Percentiles rank a stretch among this genome's conserved stretches.
Conservation (phyloP, 208 protist genomes). For the Leishmania lainsoni region DNA sequence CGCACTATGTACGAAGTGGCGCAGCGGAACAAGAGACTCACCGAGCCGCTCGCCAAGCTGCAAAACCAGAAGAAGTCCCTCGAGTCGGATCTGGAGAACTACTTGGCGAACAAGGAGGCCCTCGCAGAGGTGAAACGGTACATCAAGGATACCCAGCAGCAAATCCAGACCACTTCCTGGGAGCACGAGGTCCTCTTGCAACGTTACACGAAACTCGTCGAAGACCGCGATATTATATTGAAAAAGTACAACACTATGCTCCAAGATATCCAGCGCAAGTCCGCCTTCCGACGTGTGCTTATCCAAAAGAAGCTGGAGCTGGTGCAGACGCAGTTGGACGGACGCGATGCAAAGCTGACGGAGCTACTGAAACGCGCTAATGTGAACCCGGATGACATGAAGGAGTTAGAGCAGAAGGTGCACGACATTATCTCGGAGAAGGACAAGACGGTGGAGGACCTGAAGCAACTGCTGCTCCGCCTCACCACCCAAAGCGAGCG, state of each 20-base stretch:
- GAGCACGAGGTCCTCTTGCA: constrained; percentile 96
- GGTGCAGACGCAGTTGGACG: constrained; percentile 92
- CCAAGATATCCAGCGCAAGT: constrained; percentile 96
- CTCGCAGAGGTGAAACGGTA: constrained; percentile 80
- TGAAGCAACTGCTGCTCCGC: constrained; percentile 85
- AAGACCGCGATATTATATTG: constrained; percentile 96
- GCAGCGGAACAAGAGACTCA: constrained; percentile 96
- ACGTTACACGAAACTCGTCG: constrained; percentile 90
- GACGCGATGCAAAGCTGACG: constrained; percentile 91
- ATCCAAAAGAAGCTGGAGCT: constrained; percentile 96
- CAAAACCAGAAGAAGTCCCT: constrained; percentile 92
- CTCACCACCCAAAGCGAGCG: constrained; percentile 72
- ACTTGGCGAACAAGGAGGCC: constrained; percentile 87
- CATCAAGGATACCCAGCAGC: constrained; percentile 82
- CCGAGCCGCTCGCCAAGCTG: constrained; percentile 93
- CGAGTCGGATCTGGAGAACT: constrained; percentile 91
- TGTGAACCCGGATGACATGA: constrained; percentile 92
- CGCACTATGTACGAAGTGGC: constrained; percentile 98
- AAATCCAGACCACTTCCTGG: constrained; percentile 93
- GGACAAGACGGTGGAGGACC: constrained; percentile 95
- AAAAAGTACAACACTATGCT: constrained; percentile 95
- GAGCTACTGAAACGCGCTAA: constrained; percentile 95
- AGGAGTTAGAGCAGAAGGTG: constrained; percentile 92
- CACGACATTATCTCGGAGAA: constrained; percentile 97
- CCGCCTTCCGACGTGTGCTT: constrained; percentile 94